Percentiles rank a stretch among this genome's conserved stretches.
phyloP scores from a whole-genome alignment of 2,329 filamentous ascomycete species.

The Fusarium stilboides region DNA sequence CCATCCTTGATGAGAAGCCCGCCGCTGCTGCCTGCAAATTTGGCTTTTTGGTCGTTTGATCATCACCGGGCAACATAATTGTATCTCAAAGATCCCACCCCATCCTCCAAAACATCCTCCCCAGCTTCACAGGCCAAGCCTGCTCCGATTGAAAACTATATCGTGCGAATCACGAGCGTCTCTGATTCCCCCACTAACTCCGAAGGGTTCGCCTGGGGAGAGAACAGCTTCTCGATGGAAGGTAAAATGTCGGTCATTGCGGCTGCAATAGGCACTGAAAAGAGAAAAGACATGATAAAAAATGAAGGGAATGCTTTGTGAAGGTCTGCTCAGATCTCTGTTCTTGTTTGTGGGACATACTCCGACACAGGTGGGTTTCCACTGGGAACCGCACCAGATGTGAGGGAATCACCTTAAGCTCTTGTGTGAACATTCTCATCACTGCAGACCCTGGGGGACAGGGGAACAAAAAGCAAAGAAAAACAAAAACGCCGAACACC shows the following conservation, averaged over 20 bases:
- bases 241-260: constrained; percentile 56
- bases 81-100: constrained; percentile 25
- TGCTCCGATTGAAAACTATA: constrained; percentile 71
- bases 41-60: constrained; percentile 70
- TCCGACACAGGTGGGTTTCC: constrained; percentile 31
- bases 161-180: constrained; percentile 53
- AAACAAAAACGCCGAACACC: constrained; percentile 8
- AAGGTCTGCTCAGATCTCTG: constrained; percentile 65
- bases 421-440: constrained; percentile 49
- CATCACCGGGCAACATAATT: constrained; percentile 62
- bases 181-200: neutral
- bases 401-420: constrained; percentile 41
- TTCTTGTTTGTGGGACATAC: constrained; percentile 57
- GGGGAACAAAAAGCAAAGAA: neutral
- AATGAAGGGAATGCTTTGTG: constrained; percentile 5
- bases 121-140: constrained; percentile 49
- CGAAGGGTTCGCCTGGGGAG: constrained; percentile 4
- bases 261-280: constrained; percentile 47
- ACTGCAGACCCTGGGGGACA: constrained; percentile 29
- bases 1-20: constrained; percentile 27
- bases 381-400: constrained; percentile 29
- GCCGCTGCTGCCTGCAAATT: constrained; percentile 68
- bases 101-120: neutral
- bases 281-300: constrained; percentile 8
- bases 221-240: constrained; percentile 41